These are phyloP conservation scores for Neurospora sp. DNA, from an alignment of 495 filamentous ascomycete species.

Conservation along the genomic window DNA sequence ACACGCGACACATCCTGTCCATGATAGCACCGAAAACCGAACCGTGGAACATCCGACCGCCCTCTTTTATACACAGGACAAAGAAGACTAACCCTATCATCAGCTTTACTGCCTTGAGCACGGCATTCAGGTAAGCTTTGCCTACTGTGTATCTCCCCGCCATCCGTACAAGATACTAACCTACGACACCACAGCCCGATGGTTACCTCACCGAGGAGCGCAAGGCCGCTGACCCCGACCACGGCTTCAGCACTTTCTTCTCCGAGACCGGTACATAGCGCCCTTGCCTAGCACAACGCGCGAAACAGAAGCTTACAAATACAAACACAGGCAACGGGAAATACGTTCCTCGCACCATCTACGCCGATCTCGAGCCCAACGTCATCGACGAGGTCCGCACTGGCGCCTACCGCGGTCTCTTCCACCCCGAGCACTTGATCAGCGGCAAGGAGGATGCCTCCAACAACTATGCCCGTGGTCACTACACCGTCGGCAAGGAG, in stretches of 20 bases:
- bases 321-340: conserved; percentile 74
- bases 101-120: conserved; percentile 99
- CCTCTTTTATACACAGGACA: neutral
- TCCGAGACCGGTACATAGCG: conserved; percentile 87
- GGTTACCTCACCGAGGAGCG: conserved; percentile 98
- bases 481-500: conserved; percentile 99
- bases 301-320: conserved; percentile 3
- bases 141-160: neutral
- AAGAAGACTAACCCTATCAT: conserved; percentile 12
- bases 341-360: conserved; percentile 98
- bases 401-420: conserved; percentile 87
- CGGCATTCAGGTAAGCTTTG: conserved; percentile 76
- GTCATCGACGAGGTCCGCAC: conserved; percentile 99
- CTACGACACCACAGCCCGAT: conserved; percentile 61
- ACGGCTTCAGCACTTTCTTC: conserved; percentile 99
- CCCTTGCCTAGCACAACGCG: neutral
- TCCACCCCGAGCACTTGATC: conserved; percentile 99
- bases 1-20: neutral
- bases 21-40: neutral
- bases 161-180: conserved; percentile 1
- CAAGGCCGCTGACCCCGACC: conserved; percentile 82
- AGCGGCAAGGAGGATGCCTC: conserved; percentile 99
- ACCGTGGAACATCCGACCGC: neutral
- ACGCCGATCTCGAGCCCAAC: conserved; percentile 99
- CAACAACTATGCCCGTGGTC: conserved; percentile 98